Evolutionary conservation across 352 stramenopile species (phyloP).

Genomic region (Phytophthora citricola): DNA sequence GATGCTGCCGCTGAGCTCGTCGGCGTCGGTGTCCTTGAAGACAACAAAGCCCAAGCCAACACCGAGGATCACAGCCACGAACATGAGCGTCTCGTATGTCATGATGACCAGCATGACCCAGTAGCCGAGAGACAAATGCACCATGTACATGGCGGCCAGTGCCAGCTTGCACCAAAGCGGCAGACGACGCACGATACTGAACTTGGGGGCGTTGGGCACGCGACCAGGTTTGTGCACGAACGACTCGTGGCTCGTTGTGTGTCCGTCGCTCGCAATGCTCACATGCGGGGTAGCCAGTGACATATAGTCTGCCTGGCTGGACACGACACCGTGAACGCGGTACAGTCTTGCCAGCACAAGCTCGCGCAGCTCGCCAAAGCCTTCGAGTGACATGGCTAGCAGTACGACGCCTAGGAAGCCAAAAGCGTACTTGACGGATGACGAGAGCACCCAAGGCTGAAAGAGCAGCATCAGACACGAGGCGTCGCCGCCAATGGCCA

Average conservation of each 20-base stretch:
- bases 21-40: slow-evolving; percentile 85
- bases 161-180: slow-evolving; percentile 62
- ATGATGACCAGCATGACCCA: slow-evolving; percentile 89
- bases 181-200: slow-evolving; percentile 64
- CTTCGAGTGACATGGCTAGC: slow-evolving; percentile 74
- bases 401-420: slow-evolving; percentile 77
- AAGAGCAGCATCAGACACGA: slow-evolving; percentile 83
- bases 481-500: slow-evolving; percentile 61
- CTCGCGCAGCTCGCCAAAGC: slow-evolving; percentile 64
- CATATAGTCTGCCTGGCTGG: slow-evolving; percentile 65
- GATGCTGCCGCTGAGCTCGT: slow-evolving; percentile 71
- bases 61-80: slow-evolving; percentile 76
- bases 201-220: slow-evolving; percentile 28
- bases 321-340: slow-evolving; percentile 59
- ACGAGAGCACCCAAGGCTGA: slow-evolving; percentile 78
- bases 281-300: slow-evolving; percentile 48
- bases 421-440: slow-evolving; percentile 74
- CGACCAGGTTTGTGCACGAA: slow-evolving; percentile 35
- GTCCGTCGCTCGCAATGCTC: slow-evolving; percentile 17
- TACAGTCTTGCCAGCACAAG: slow-evolving; percentile 54
- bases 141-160: slow-evolving; percentile 79
- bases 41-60: slow-evolving; percentile 76
- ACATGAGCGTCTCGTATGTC: slow-evolving; percentile 87
- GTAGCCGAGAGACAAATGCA: slow-evolving; percentile 78
- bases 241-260: slow-evolving; percentile 15